Evolutionary conservation across 768 basidiomycete genomes (phyloP), one percentile per base, ranked within the genome.

Genomic region (Daedaleopsis nitida): DNA sequence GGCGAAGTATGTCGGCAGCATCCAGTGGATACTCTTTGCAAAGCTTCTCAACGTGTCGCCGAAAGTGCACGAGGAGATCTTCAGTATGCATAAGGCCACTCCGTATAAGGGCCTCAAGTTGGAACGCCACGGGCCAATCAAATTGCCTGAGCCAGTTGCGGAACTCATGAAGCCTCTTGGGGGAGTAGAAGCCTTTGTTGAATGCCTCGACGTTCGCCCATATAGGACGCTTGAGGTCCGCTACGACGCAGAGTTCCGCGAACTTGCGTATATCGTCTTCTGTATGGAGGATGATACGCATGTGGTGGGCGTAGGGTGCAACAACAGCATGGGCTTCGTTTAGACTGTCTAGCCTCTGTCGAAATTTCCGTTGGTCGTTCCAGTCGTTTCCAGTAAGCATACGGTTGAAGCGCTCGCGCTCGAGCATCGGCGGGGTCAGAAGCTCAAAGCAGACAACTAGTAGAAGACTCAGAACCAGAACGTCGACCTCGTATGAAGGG

Each of bases 111-210:
- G 85, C 82, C 70, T 91, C 91, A 32, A 92, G 74, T 71, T 94
- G 92, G 69, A 92, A 94, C 0, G 86, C 88, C 35, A 91, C 79
- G 5, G 76, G 72, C 88, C 89, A 93, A 14, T 81, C 77, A 49
- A 87, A 78, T 4, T 70, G 72, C 34, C 71, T 70, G 45, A 89
- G 64, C 73, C 78, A 78, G 16, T 66, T 69, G 16, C 77, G 74
- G 10, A 90, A 69, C 10, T 72, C 73, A 60, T 79, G 73, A 3
- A 92, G 77, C 5, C 75, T 72, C 62, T 73, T 82, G 11, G 68
- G 64, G 0, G 76, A 65, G 68, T 89, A 93, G 63, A 90, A 86
- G 0, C 72, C 76, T 42, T 73, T 77, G 4, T 75, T 66, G 13
- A 70, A 70, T 2, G 87, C 83, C 17, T 86, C 82, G 52, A 92